These are phyloP conservation scores for Paxillus involutus DNA, from an alignment of 768 basidiomycete species.

Conservation along the genomic window DNA sequence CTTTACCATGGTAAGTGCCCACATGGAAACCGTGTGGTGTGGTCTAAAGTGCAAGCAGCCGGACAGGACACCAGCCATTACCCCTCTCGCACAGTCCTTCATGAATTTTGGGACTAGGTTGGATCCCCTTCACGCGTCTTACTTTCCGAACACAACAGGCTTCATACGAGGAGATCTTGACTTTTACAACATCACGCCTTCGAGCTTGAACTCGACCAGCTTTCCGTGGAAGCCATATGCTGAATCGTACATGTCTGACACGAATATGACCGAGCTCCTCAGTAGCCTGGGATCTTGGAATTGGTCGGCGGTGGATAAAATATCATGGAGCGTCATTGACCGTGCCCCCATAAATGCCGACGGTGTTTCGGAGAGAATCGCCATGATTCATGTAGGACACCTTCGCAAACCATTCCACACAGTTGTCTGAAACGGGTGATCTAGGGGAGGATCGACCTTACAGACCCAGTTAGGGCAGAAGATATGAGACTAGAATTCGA, in stretches of 20 bases:
- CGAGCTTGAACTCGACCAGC: slow-evolving; percentile 36
- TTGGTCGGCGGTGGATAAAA: slow-evolving; percentile 63
- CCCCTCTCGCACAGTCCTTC: slow-evolving; percentile 50
- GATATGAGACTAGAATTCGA: slow-evolving; percentile 73
- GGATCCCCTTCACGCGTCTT: slow-evolving; percentile 50
- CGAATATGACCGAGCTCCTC: slow-evolving; percentile 49
- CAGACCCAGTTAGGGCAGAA: slow-evolving; percentile 47
- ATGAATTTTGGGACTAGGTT: slow-evolving; percentile 43
- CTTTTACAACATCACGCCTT: slow-evolving; percentile 63
- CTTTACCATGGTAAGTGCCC: slow-evolving; percentile 57
- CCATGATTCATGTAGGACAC: slow-evolving; percentile 63
- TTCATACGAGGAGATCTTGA: slow-evolving; percentile 66
- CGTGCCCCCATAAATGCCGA: slow-evolving; percentile 41
- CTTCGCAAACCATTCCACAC: slow-evolving; percentile 4
- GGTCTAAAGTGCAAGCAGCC: slow-evolving; percentile 39
- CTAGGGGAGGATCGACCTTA: slow-evolving; percentile 74
- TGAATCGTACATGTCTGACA: slow-evolving; percentile 46
- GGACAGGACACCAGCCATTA: slow-evolving; percentile 40
- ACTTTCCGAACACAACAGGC: slow-evolving; percentile 76
- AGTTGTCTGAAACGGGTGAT: background rate
- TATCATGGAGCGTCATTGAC: slow-evolving; percentile 68
- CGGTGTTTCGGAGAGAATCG: slow-evolving; percentile 46
- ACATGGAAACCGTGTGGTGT: background rate
- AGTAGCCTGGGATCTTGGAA: slow-evolving; percentile 62
- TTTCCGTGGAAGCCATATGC: slow-evolving; percentile 53